phyloP scores from a whole-genome alignment of 2,329 filamentous ascomycete genomes.

The Fusarium zealandicum region DNA sequence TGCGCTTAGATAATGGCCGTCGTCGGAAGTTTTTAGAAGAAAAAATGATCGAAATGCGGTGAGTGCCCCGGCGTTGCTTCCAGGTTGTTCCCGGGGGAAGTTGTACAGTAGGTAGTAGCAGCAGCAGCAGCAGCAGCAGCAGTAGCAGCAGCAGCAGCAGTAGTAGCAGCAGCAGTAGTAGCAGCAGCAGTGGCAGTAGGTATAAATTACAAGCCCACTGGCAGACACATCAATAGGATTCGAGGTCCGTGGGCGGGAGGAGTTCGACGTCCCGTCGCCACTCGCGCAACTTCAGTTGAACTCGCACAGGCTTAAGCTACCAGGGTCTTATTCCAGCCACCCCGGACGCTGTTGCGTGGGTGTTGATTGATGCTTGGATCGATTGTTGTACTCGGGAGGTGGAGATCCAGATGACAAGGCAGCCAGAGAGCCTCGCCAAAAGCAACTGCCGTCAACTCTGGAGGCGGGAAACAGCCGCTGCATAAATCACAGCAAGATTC shows the following conservation, averaged over 20 bases:
- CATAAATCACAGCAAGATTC: too few relatives aligned
- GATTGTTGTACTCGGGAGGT: background rate
- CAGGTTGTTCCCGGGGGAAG: background rate
- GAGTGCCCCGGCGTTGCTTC: constrained; percentile 17
- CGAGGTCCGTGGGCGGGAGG: constrained; percentile 2
- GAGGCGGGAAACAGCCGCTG: too few relatives aligned
- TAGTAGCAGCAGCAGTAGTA: too few relatives aligned
- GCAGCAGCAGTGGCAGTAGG: too few relatives aligned
- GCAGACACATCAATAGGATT: constrained; percentile 1
- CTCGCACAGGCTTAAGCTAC: constrained; percentile 30
- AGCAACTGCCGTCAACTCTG: constrained; percentile 17
- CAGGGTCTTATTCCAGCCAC: constrained; percentile 23
- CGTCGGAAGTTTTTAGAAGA: constrained; percentile 21
- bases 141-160: too few relatives aligned
- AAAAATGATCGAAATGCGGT: constrained; percentile 31
- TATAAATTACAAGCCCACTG: constrained; percentile 15
- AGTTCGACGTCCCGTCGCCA: constrained; percentile 23
- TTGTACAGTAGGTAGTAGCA: background rate
- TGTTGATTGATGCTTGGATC: background rate
- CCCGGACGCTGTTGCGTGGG: constrained; percentile 18
- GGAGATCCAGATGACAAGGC: background rate
- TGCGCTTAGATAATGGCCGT: constrained; percentile 18
- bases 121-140: too few relatives aligned
- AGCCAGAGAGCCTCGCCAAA: background rate
- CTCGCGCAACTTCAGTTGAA: constrained; percentile 17